Evolutionary conservation across 2,329 filamentous ascomycete genomes (phyloP), one percentile per base, ranked within the genome.

Genomic region (Biscogniauxia mediterranea): DNA sequence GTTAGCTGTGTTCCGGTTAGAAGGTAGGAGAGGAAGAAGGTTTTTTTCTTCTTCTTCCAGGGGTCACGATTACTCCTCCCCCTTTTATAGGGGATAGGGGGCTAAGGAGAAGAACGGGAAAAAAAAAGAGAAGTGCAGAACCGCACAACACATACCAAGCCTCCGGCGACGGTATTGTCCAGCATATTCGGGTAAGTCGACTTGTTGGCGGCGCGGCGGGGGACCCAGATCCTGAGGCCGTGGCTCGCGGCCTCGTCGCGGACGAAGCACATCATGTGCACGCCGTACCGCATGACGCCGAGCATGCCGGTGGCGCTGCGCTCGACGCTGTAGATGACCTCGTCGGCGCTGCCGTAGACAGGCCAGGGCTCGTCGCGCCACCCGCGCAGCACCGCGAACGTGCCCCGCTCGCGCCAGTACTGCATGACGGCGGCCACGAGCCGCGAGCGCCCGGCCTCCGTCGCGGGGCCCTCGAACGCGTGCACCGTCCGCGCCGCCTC

Each of bases 91-190:
- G 23, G 23, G 23, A 5, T 2, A 5, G 23, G 23, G 2, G 32
- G 7, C 13, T 38, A 3, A 38, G 7, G 13, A 38, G 8, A 38
- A 38, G 13, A 11, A 38, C 32, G 32, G 32, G n/a, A n/a, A 28
- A 28, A 8, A 28, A 28, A 5, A 28, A 28, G 4, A 32, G 11
- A 9, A 32, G 11, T 32, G 28, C 7, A 9, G 11, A 9, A 32
- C 11, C 11, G 2, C 7, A 32, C 15, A n/a, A n/a, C 13, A 46
- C 38, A 11, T 46, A 46, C 38, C 67, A 98, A 88, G 0, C 92
- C 85, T n/a, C 85, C 85, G 0, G 93, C 95, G 6, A 96, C 95
- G 1, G 93, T 93, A 75, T 98, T 99, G 76, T 99, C 95, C 66
- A 99, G 81, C 84, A 97, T 93, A n/a, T 90, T 85, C 0, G 90